A percentile compares a stretch with the other conserved stretches of the same genome.
Evolutionary conservation across 1,139 yeast genomes (phyloP).

Genomic region (Geotrichum cucujoidarum): DNA sequence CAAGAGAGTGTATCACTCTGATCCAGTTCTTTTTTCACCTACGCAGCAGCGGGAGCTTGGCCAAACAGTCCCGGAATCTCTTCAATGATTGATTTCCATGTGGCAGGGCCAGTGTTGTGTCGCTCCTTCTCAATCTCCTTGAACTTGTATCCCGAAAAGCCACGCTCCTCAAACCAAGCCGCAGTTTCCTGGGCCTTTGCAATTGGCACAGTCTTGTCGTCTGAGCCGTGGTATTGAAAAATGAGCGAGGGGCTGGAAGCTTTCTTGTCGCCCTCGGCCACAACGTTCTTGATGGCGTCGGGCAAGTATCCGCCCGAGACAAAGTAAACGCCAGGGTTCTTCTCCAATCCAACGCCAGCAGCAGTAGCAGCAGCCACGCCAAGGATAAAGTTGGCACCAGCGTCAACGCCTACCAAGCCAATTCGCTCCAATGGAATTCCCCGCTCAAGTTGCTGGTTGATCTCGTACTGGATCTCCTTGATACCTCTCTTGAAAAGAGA

Average conservation of each 20-base stretch:
- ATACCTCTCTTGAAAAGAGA: conserved; percentile 1
- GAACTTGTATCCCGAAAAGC: background rate
- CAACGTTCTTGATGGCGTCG: background rate
- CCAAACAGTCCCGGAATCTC: conserved; percentile 11
- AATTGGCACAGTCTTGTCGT: background rate
- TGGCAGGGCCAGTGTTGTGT: background rate
- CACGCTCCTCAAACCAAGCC: background rate
- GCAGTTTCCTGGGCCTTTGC: conserved; percentile 1
- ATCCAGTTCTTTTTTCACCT: too few species aligned
- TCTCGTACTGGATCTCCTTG: conserved; percentile 1
- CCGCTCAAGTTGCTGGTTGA: conserved; percentile 7
- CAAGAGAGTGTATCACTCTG: too few species aligned
- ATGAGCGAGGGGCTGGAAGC: background rate
- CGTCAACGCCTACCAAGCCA: conserved; percentile 7
- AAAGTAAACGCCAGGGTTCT: conserved; percentile 1
- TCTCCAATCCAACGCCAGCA: background rate
- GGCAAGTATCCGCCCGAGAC: background rate
- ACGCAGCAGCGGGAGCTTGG: too few species aligned
- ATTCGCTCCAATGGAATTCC: conserved; percentile 11
- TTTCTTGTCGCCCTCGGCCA: background rate
- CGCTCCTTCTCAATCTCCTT: conserved; percentile 2
- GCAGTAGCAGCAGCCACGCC: conserved; percentile 7
- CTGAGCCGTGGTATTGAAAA: conserved; percentile 7
- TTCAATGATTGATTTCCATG: background rate
- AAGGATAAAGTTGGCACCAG: conserved; percentile 8